Conservation (phyloP, 2,329 filamentous ascomycete genomes). For the Decorospora gaudefroyi region DNA sequence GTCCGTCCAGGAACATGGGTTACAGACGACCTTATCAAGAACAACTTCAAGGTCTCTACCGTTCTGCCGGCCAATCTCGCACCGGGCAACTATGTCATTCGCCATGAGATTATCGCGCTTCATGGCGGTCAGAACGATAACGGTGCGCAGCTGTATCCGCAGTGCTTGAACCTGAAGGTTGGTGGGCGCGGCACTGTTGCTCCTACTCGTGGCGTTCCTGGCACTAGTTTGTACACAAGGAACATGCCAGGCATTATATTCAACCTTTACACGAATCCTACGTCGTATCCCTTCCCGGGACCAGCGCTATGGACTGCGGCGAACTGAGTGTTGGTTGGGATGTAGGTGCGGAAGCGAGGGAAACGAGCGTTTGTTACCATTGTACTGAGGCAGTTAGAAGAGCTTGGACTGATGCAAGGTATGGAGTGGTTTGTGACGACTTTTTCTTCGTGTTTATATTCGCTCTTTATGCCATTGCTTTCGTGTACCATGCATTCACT, state of each 20-base stretch:
- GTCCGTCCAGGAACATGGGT: slow-evolving; percentile 40
- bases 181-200: slow-evolving; percentile 51
- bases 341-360: too few species aligned
- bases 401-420: too few species aligned
- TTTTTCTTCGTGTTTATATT: too few species aligned
- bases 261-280: slow-evolving; percentile 44
- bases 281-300: slow-evolving; percentile 46
- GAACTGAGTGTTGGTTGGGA: slow-evolving; percentile 30
- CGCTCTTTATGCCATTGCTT: too few species aligned
- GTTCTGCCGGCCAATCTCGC: slow-evolving; percentile 52
- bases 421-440: too few species aligned
- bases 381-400: too few species aligned
- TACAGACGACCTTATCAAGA: slow-evolving; percentile 44
- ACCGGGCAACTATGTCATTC: slow-evolving; percentile 59
- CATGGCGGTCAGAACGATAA: slow-evolving; percentile 51
- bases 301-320: slow-evolving; percentile 44
- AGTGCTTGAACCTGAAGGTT: slow-evolving; percentile 54
- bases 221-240: slow-evolving; percentile 50
- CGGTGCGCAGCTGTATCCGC: slow-evolving; percentile 58
- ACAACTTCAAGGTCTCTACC: slow-evolving; percentile 55
- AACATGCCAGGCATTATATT: slow-evolving; percentile 52
- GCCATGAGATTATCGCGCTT: slow-evolving; percentile 59
- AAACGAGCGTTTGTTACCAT: too few species aligned
- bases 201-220: slow-evolving; percentile 46
- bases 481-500: too few species aligned